Evolutionary conservation across 257 asterid genomes (phyloP), one percentile per base, ranked within the genome.

Genomic region (Fraxinus americana): DNA sequence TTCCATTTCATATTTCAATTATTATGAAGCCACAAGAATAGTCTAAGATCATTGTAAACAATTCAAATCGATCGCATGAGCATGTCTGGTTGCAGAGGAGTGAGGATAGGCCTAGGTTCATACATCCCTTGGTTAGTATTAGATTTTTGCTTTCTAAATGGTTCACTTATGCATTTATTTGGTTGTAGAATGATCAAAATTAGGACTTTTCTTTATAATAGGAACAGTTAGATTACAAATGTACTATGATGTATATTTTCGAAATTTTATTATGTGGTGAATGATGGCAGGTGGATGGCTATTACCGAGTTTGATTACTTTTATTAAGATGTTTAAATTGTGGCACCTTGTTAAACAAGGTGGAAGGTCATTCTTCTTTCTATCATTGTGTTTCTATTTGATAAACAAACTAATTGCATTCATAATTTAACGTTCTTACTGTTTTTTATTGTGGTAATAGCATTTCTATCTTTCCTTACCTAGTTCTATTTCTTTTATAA

Each of bases 51-150:
- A 85, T 92, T 27, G 97, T 96, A 76, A 92, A 93, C 83, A 96
- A 96, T 82, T 11, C 81, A 8, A 93, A 96, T 68, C 95, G 90
- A 89, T 96, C 97, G 1, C 88, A 91, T 72, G 95, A 93, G 68
- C 99, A 96, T 73, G 98, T 93, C 48, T 96, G 98, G 99, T 76
- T 93, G 88, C 89, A 91, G 85, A 92, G 71, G 85, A 89, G 87
- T 75, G 96, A 92, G 75, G 97, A 93, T 82, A 97, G 92, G 77
- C 83, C 88, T 29, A 82, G 86, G 78, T 86, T 88, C 77, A 13
- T 89, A 34, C 97, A 92, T 88, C 96, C 96, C 27, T 75, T 92
- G 97, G 97, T 92, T 79, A 79, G 97, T 88, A 69, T 59, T 67
- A 35, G 29, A 11, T 50, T 29, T 41, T 39, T 21, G 43, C 3